Evolutionary conservation across 495 filamentous ascomycete genomes (phyloP).

Genomic region (Choiromyces venosus): DNA sequence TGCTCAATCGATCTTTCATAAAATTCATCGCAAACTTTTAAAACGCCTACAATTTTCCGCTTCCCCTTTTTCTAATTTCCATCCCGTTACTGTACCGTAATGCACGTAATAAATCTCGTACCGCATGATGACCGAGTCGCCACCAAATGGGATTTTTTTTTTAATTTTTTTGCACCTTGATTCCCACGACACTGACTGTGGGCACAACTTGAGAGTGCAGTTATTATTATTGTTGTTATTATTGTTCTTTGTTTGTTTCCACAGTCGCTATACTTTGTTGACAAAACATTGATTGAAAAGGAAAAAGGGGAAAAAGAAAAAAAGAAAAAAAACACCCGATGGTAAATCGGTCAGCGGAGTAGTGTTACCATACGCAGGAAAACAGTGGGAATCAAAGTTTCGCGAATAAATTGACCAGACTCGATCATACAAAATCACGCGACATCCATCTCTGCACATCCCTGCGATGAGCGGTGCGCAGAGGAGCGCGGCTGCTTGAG

Average conservation of each 20-base stretch:
- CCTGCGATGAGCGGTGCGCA: neutral
- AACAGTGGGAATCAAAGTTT: too few relatives aligned
- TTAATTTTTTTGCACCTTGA: neutral
- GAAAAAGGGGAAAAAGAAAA: neutral
- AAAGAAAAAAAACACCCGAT: neutral
- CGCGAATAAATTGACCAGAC: neutral
- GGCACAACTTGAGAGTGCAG: neutral
- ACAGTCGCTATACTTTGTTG: too few relatives aligned
- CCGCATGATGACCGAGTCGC: too few relatives aligned
- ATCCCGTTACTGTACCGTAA: neutral
- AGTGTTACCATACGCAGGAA: too few relatives aligned
- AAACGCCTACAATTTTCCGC: neutral
- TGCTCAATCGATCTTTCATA: neutral
- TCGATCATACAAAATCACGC: neutral
- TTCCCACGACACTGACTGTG: too few relatives aligned
- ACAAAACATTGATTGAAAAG: neutral
- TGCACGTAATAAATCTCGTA: neutral
- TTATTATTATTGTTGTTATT: neutral
- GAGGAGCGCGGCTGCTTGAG: neutral
- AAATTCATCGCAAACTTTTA: neutral
- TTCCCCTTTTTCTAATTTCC: too few relatives aligned
- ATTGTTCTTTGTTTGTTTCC: too few relatives aligned
- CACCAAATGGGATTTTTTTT: neutral
- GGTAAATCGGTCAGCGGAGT: too few relatives aligned
- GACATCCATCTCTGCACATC: neutral